Evolutionary conservation across 331 rosid genomes (phyloP).

Genomic region (Malus hybrid): DNA sequence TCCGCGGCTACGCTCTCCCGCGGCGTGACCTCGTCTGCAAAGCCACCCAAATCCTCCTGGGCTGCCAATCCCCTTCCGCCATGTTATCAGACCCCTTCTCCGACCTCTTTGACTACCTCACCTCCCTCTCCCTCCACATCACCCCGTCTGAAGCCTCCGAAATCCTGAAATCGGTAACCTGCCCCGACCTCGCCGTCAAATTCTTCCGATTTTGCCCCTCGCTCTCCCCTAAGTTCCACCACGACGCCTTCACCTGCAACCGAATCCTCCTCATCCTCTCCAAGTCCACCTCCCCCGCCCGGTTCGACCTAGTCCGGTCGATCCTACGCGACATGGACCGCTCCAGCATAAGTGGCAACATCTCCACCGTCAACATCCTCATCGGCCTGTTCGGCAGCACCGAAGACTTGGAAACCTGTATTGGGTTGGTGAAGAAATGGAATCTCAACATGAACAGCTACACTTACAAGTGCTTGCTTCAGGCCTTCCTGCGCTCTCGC

Average conservation of each 20-base stretch:
- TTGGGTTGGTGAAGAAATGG: conserved; percentile 72
- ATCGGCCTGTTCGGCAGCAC: conserved; percentile 50
- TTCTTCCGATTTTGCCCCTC: conserved; percentile 81
- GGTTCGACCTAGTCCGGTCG: conserved; percentile 42
- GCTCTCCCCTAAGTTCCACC: conserved; percentile 51
- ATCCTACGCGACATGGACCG: conserved; percentile 56
- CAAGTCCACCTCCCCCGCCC: conserved; percentile 46
- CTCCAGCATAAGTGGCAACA: conserved; percentile 42
- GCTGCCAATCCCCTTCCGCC: conserved; percentile 8
- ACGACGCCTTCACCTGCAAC: conserved; percentile 63
- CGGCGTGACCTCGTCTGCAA: conserved; percentile 78
- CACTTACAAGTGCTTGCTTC: conserved; percentile 87
- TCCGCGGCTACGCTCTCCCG: conserved; percentile 68
- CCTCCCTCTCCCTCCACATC: conserved; percentile 53
- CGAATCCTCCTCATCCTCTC: conserved; percentile 81
- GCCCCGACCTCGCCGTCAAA: conserved; percentile 52
- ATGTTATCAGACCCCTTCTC: conserved; percentile 50
- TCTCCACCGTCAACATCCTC: conserved; percentile 74
- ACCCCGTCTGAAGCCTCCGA: conserved; percentile 78
- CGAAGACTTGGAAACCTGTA: conserved; percentile 44
- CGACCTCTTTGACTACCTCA: conserved; percentile 65
- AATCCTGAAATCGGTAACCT: conserved; percentile 61
- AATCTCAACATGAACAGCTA: conserved; percentile 50
- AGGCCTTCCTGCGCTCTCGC: conserved; percentile 64
- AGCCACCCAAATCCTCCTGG: conserved; percentile 65